These are phyloP conservation scores for Colletotrichum sidae DNA, from an alignment of 2,329 filamentous ascomycete species.

Conservation along the genomic window DNA sequence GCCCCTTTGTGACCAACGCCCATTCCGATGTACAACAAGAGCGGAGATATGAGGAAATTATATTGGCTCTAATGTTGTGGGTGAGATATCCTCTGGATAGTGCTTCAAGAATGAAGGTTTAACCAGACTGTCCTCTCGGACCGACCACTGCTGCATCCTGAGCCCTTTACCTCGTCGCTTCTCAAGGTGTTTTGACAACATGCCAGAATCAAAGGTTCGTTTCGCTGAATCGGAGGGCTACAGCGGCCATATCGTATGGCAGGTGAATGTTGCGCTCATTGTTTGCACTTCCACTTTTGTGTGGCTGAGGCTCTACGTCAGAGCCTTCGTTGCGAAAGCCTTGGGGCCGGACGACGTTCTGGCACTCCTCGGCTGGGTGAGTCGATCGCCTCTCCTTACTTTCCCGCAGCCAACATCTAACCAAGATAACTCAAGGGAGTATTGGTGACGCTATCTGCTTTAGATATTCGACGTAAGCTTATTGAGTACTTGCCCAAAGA, in stretches of 20 bases:
- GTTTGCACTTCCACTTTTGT: background rate
- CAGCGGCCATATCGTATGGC: background rate
- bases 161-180: too few relatives aligned
- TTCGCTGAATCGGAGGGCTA: background rate
- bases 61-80: too few relatives aligned
- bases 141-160: too few relatives aligned
- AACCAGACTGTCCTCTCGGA: too few relatives aligned
- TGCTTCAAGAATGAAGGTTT: too few relatives aligned
- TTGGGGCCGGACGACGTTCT: background rate
- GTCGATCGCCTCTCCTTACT: background rate
- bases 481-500: background rate
- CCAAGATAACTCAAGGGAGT: background rate
- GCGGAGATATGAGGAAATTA: too few relatives aligned
- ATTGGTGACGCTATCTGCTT: background rate
- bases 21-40: too few relatives aligned
- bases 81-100: too few relatives aligned
- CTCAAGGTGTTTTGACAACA: background rate
- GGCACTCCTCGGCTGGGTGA: slow-evolving; percentile 1
- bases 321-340: background rate
- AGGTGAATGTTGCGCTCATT: background rate
- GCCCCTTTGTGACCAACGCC: too few relatives aligned
- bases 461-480: slow-evolving; percentile 8
- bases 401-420: background rate
- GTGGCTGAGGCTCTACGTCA: background rate
- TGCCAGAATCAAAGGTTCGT: background rate